Percentiles rank a stretch among this genome's conserved stretches.
Conservation (phyloP, 2,329 filamentous ascomycete genomes). For the Beauveria pseudobassiana region DNA sequence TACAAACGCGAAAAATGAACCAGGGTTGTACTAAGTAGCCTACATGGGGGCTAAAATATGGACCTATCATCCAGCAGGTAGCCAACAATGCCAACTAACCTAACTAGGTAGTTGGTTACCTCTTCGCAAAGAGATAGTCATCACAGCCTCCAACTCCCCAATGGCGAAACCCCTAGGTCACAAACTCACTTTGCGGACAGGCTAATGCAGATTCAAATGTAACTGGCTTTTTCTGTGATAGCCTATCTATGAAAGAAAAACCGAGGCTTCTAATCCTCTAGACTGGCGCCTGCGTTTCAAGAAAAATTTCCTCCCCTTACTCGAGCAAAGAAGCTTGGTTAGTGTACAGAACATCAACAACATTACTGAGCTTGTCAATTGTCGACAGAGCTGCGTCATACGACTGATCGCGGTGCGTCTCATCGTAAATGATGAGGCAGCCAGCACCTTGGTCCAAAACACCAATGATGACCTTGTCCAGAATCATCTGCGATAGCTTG, state of each 20-base stretch:
- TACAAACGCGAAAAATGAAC: too few relatives aligned
- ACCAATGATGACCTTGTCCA: conserved; percentile 97
- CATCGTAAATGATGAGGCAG: conserved; percentile 94
- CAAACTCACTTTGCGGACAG: background rate
- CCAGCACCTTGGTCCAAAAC: conserved; percentile 96
- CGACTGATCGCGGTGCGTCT: conserved; percentile 84
- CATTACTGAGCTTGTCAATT: conserved; percentile 93
- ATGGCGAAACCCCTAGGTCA: too few relatives aligned
- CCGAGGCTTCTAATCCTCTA: background rate
- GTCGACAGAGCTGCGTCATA: conserved; percentile 93
- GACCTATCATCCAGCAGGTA: too few relatives aligned
- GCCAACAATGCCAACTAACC: too few relatives aligned
- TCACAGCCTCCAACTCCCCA: too few relatives aligned
- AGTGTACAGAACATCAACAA: conserved; percentile 94
- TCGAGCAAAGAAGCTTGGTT: conserved; percentile 96
- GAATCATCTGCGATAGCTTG: conserved; percentile 98
- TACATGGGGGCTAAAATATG: too few relatives aligned
- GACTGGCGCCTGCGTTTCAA: background rate
- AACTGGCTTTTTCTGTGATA: background rate
- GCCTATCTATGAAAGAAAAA: background rate
- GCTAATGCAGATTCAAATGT: background rate
- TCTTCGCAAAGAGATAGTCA: too few relatives aligned
- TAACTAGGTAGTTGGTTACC: too few relatives aligned
- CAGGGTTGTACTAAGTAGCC: too few relatives aligned
- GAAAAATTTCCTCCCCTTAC: conserved; percentile 32